Base-by-base conservation (phyloP, 441 rosid species). In the Populus hybrid region DNA sequence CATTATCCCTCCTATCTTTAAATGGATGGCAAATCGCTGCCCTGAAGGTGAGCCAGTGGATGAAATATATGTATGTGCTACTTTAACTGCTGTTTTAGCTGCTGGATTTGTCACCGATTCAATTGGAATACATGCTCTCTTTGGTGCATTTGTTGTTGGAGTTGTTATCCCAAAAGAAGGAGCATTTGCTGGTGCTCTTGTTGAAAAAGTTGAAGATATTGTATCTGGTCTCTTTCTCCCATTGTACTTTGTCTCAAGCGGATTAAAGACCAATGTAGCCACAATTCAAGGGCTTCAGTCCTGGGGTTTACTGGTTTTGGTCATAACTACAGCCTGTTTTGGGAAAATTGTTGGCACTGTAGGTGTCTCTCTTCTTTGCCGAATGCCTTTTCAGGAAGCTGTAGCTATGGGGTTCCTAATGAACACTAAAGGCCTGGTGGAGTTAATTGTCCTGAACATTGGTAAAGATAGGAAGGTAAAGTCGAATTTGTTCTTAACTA, bases 401-500 rank as follows among this genome's bases (percentile, higher is more conserved):
- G 7, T 93, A 1, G 88, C 94, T 0, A 69, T 93, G 14, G 98
- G 97, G 14, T 85, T 94, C 84, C 89, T 94, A 78, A 93, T 95
- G 98, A 95, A 91, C 85, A 91, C 93, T 11, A 95, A 95, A 83
- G 98, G 99, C 20, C 79, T 95, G 79, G 96, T 92, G 73, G 98
- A 95, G 84, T 93, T 94, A 64, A 93, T 93, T 64, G 97, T 94
- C 72, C 95, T 94, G 68, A 94, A 94, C 86, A 92, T 94, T 42
- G 97, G 99, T 38, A 94, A 89, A 86, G 99, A 94, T 71, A 79
- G 94, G 84, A 86, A 93, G 94, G 85, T 82, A 73, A 21, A 38
- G 53, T 42, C 24, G 7, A 9, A 11, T 14, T 29, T 33, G 14
- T 28, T 36, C 42, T 64, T 29, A 2, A 56, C 26, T 45, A 35